Evolutionary conservation across 176 grass and related monocot genomes (phyloP).

Genomic region (Bothriochloa decipiens): DNA sequence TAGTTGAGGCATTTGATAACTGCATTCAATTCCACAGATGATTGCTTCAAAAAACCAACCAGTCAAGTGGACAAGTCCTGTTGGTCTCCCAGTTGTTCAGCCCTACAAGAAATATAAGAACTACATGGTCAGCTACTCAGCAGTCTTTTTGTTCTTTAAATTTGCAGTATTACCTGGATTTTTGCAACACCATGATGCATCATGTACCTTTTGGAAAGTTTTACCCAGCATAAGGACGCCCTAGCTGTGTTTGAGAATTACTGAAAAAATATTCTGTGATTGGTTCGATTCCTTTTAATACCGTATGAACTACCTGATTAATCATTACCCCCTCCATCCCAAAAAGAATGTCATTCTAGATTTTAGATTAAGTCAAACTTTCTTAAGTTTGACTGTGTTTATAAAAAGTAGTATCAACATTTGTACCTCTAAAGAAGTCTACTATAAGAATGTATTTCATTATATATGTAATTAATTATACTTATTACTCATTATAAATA

Average conservation of each 20-base stretch:
- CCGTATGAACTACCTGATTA: constrained; percentile 8
- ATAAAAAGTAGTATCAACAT: neutral
- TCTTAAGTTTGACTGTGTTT: neutral
- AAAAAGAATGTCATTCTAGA: neutral
- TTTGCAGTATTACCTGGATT: neutral
- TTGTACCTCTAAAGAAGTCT: neutral
- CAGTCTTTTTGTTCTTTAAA: constrained; percentile 25
- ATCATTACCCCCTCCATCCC: neutral
- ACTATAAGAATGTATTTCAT: neutral
- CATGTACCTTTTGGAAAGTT: neutral
- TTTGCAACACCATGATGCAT: neutral
- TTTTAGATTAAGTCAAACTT: neutral
- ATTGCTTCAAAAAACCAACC: constrained; percentile 91
- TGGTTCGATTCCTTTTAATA: constrained; percentile 6
- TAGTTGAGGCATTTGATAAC: constrained; percentile 34
- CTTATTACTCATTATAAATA: neutral
- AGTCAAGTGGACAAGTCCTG: constrained; percentile 90
- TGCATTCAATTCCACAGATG: constrained; percentile 56
- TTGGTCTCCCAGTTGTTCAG: constrained; percentile 97
- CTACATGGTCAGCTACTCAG: constrained; percentile 72
- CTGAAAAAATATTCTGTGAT: neutral
- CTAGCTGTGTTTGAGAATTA: neutral
- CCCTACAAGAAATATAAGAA: constrained; percentile 85
- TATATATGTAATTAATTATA: neutral
- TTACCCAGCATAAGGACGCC: neutral